Conservation (phyloP, 257 asterid genomes). For the Fraxinus americana region DNA sequence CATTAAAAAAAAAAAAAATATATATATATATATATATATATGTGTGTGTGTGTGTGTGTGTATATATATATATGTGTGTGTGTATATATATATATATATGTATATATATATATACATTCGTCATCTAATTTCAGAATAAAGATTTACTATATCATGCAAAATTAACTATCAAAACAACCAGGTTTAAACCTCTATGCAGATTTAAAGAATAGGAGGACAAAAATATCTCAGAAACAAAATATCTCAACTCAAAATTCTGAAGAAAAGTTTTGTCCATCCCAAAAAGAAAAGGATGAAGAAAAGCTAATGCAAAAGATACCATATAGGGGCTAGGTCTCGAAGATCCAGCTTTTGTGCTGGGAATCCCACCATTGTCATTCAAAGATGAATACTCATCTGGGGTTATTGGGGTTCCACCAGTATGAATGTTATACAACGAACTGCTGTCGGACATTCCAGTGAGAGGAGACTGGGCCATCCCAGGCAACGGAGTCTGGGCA, state of each 20-base stretch:
- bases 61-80: no score
- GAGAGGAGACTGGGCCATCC: conserved; percentile 71
- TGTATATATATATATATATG: no score
- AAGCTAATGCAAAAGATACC: conserved; percentile 41
- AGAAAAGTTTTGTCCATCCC: conserved; percentile 17
- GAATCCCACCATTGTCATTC: conserved; percentile 55
- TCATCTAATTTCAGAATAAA: conserved; percentile 5
- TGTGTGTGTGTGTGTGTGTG: no score
- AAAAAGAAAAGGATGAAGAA: background rate
- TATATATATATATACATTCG: background rate
- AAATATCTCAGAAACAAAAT: background rate
- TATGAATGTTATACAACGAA: conserved; percentile 65
- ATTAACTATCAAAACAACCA: conserved; percentile 17
- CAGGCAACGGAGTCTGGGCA: conserved; percentile 51
- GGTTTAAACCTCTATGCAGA: background rate
- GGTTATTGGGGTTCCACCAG: conserved; percentile 89
- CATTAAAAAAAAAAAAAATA: background rate
- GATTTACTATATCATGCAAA: background rate
- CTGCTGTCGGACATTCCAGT: conserved; percentile 70
- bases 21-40: no score
- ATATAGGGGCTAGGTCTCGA: conserved; percentile 80
- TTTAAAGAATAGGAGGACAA: background rate
- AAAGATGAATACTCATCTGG: conserved; percentile 63
- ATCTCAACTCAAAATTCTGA: background rate
- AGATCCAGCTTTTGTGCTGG: conserved; percentile 53